These are phyloP conservation scores for Gnomoniopsis sp. DNA, from an alignment of 2,329 filamentous ascomycete species.

Conservation along the genomic window DNA sequence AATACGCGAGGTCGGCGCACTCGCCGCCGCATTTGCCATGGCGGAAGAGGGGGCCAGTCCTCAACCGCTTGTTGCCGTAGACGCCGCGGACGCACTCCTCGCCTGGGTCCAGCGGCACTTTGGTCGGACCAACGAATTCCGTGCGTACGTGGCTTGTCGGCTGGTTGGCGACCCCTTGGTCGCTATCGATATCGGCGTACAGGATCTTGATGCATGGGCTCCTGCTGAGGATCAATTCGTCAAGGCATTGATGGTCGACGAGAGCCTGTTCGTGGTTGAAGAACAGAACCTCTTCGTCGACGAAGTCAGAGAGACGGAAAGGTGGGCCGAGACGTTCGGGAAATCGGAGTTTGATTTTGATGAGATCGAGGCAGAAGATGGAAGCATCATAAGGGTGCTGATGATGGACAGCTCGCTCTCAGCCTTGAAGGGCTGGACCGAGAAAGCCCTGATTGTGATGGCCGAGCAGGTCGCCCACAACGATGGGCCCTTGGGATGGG, in stretches of 20 bases:
- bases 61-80: conserved; percentile 41
- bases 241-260: conserved; percentile 51
- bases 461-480: conserved; percentile 27
- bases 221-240: conserved; percentile 35
- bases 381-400: neutral
- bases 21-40: conserved; percentile 5
- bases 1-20: conserved; percentile 37
- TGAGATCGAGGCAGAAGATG: conserved; percentile 20
- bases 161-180: conserved; percentile 32
- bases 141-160: conserved; percentile 36
- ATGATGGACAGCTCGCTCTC: conserved; percentile 19
- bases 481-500: conserved; percentile 72
- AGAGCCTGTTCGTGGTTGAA: conserved; percentile 78
- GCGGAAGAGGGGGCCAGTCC: neutral
- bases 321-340: conserved; percentile 60
- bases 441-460: conserved; percentile 34
- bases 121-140: conserved; percentile 33
- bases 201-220: conserved; percentile 21
- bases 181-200: conserved; percentile 11
- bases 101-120: conserved; percentile 38
- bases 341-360: conserved; percentile 20
- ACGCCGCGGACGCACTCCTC: conserved; percentile 44
- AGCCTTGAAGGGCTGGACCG: conserved; percentile 44
- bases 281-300: conserved; percentile 95
- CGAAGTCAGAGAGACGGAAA: conserved; percentile 66